Conservation (phyloP, 768 basidiomycete species). For the Solioccasus polychromus region DNA sequence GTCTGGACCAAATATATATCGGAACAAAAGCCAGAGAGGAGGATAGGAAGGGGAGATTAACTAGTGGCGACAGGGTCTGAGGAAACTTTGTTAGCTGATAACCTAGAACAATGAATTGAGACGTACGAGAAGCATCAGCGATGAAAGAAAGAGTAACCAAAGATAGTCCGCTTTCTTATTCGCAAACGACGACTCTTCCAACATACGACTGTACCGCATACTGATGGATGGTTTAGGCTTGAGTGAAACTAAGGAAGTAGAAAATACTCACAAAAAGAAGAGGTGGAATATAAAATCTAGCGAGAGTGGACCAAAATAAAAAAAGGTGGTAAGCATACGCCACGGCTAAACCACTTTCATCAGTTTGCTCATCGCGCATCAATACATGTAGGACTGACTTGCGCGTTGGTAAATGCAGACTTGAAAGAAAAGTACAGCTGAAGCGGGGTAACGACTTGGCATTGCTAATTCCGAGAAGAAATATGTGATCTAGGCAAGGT, state of each 20-base stretch:
- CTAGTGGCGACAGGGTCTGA: conserved; percentile 78
- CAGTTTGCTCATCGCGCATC: conserved; percentile 4
- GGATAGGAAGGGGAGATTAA: conserved; percentile 92
- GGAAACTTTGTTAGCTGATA: neutral
- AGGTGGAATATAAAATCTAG: conserved; percentile 96
- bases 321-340: conserved; percentile 88
- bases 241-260: neutral
- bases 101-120: neutral
- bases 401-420: conserved; percentile 75
- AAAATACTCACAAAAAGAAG: conserved; percentile 87
- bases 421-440: conserved; percentile 93
- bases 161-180: conserved; percentile 92
- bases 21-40: conserved; percentile 92
- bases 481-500: conserved; percentile 4
- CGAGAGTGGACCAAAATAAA: conserved; percentile 92
- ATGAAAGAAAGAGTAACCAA: conserved; percentile 86
- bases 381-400: conserved; percentile 39
- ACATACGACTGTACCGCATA: conserved; percentile 95
- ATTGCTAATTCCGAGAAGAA: conserved; percentile 62
- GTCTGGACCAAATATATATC: conserved; percentile 95
- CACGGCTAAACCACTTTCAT: conserved; percentile 57
- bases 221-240: no score
- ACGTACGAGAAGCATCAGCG: conserved; percentile 80
- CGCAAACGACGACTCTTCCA: conserved; percentile 95
- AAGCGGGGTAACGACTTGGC: conserved; percentile 82